These are phyloP conservation scores for Dioscorea alata DNA, from an alignment of 106 monocot species.

Conservation along the genomic window DNA sequence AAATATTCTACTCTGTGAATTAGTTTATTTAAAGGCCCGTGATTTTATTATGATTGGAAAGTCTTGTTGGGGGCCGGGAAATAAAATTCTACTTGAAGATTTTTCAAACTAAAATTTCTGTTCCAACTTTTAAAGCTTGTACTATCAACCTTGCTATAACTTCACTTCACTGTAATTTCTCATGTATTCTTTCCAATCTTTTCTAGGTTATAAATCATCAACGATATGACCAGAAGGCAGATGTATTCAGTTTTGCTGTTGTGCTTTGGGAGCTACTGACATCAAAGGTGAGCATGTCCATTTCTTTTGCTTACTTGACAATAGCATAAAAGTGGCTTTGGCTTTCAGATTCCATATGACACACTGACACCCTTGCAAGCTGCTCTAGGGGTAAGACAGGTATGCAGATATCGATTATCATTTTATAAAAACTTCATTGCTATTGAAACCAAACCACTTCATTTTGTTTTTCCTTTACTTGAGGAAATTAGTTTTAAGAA, in stretches of 20 bases:
- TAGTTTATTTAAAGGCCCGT: not conserved
- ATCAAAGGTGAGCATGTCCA: conserved; percentile 45
- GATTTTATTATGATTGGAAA: not conserved
- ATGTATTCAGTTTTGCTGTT: conserved; percentile 90
- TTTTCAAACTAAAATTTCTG: not conserved
- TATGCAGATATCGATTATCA: conserved; percentile 5
- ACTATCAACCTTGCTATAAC: not conserved
- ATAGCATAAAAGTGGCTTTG: not conserved
- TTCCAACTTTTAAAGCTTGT: not conserved
- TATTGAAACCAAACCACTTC: too few relatives aligned
- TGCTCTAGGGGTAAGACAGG: conserved; percentile 78
- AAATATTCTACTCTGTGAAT: not conserved
- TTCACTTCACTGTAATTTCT: not conserved
- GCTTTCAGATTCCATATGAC: conserved; percentile 63
- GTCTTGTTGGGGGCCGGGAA: not conserved
- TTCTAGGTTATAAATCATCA: conserved; percentile 87
- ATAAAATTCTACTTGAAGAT: not conserved
- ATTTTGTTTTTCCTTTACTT: too few relatives aligned
- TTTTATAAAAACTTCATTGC: too few relatives aligned
- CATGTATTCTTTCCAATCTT: not conserved
- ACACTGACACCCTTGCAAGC: conserved; percentile 73
- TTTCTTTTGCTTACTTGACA: too few relatives aligned
- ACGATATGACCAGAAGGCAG: conserved; percentile 81
- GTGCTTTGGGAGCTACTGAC: conserved; percentile 96
- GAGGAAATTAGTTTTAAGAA: not conserved